Evolutionary conservation across 805 yeast species (phyloP), one percentile per base, ranked within the genome.

Genomic region (Saturnispora serradocipensis): DNA sequence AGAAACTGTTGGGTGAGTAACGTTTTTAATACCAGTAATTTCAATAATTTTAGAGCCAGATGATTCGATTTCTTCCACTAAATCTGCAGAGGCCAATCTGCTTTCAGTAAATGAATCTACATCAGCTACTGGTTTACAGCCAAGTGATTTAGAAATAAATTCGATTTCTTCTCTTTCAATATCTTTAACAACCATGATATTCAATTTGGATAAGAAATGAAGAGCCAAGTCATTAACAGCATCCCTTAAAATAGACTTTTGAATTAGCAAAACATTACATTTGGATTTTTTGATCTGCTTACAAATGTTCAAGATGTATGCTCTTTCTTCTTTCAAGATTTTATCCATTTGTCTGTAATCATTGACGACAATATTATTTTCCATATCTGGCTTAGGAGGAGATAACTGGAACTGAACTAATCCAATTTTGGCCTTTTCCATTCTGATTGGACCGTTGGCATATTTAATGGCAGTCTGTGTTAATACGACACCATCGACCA

Each of bases 311-410:
- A 93, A 78, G 64, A 93, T 73, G 67, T 93, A 93, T 28, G 96
- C 93, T 67, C 99, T 84, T 75, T 93, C 99, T 72, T 93, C 99
- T 66, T 95, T 93, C 66, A 93, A 76, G 60, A 93, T 93, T 73
- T 91, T 93, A 71, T 93, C 99, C 99, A 93, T 93, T 71, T 93
- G 99, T 70, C 99, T 81, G 74, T 93, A 93, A 69, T 93, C 99
- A 65, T 87, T 93, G 51, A 93, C 98, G 53, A 93, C 96, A 47
- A 93, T 91, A 66, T 90, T 91, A 69, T 93, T 93, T 72, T 93
- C 99, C 85, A 95, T 85, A 65, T 89, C 97, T 20, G 97, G 97
- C 67, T 89, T 89, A 58, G 97, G 97, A 24, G 97, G 97, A 20
- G 96, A 88, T 56, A 89, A 78, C 75, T 87, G 99, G 74, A 87